phyloP scores from a whole-genome alignment of 2,329 filamentous ascomycete species.

The Penicillium hordei region DNA sequence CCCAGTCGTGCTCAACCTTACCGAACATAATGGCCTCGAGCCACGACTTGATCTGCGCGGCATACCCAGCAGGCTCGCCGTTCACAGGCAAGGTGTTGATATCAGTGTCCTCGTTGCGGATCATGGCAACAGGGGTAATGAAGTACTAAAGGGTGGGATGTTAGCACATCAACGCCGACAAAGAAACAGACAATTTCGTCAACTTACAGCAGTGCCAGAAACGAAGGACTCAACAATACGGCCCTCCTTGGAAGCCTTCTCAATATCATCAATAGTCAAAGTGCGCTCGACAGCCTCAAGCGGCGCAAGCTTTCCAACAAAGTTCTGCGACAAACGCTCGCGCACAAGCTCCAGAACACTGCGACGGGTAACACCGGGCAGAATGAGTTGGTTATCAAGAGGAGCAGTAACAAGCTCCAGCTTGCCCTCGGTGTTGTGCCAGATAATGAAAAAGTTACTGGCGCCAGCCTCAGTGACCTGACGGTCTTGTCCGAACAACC shows the following conservation, averaged over 20 bases:
- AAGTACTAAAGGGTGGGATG: conserved; percentile 58
- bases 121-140: conserved; percentile 65
- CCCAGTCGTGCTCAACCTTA: conserved; percentile 66
- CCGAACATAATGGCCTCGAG: conserved; percentile 75
- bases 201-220: conserved; percentile 76
- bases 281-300: conserved; percentile 79
- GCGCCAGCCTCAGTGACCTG: conserved; percentile 89
- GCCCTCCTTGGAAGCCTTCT: conserved; percentile 70
- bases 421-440: conserved; percentile 60
- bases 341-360: conserved; percentile 73
- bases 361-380: conserved; percentile 83
- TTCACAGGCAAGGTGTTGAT: conserved; percentile 51
- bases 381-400: conserved; percentile 76
- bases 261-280: conserved; percentile 77
- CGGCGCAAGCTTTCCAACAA: conserved; percentile 58
- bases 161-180: neutral
- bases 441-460: conserved; percentile 87
- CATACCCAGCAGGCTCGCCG: conserved; percentile 34
- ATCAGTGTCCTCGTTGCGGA: conserved; percentile 66
- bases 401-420: conserved; percentile 78
- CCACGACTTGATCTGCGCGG: conserved; percentile 60
- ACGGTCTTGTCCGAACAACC: conserved; percentile 77
- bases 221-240: conserved; percentile 82
- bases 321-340: conserved; percentile 54
- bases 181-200: neutral